Conservation (phyloP, 352 stramenopile species). For the Hyaloperonospora arabidopsidis region DNA sequence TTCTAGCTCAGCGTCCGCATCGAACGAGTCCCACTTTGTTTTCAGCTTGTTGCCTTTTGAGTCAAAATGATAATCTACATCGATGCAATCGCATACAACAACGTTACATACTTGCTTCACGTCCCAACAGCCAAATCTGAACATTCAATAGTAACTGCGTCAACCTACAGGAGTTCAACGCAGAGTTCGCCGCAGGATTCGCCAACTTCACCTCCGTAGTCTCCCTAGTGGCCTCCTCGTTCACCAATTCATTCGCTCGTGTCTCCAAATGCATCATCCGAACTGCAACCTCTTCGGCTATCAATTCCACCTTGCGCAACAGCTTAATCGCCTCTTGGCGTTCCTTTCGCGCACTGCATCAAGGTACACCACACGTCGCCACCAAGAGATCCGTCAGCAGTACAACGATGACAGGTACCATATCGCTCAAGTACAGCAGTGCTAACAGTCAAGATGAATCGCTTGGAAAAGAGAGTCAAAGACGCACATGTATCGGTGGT, state of each 20-base stretch:
- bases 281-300: conserved; percentile 55
- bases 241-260: conserved; percentile 52
- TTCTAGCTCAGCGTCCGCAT: conserved; percentile 72
- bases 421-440: no score
- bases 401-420: background rate
- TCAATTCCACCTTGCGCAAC: conserved; percentile 61
- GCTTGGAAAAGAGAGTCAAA: no score
- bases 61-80: conserved; percentile 79
- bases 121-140: background rate
- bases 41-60: conserved; percentile 82
- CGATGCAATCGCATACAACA: background rate
- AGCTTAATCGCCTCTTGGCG: conserved; percentile 52
- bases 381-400: conserved; percentile 9
- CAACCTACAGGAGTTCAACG: conserved; percentile 75
- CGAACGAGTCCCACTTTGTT: conserved; percentile 79
- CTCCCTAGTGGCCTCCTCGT: conserved; percentile 34
- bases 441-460: no score
- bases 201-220: conserved; percentile 13
- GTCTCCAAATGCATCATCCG: conserved; percentile 60
- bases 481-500: conserved; percentile 23
- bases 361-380: conserved; percentile 7
- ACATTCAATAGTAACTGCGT: background rate
- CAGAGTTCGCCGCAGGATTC: conserved; percentile 24
- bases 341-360: conserved; percentile 17
- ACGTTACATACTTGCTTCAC: no score